phyloP scores from a whole-genome alignment of 2,329 filamentous ascomycete species.

The Scolecobasidium constrictum region DNA sequence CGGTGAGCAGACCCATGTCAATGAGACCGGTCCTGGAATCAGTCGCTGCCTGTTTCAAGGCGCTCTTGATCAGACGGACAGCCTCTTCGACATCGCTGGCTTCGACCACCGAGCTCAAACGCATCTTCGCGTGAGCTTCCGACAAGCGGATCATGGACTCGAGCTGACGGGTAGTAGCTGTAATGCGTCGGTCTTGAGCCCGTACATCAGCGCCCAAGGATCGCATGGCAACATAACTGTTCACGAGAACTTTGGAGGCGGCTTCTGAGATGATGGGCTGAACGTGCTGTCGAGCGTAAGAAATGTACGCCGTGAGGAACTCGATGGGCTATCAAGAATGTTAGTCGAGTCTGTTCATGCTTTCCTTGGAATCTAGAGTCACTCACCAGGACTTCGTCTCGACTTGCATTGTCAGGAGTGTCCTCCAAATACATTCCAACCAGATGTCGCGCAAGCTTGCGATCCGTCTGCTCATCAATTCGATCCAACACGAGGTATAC shows the following conservation, averaged over 20 bases:
- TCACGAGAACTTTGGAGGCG: constrained; percentile 73
- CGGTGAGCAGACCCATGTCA: constrained; percentile 90
- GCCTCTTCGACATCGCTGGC: constrained; percentile 79
- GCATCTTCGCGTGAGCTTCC: constrained; percentile 98
- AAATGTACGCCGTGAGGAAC: constrained; percentile 94
- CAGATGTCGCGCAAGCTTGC: constrained; percentile 80
- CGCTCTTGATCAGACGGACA: constrained; percentile 82
- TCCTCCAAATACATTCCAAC: constrained; percentile 97
- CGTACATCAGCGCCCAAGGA: constrained; percentile 65
- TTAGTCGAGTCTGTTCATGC: constrained; percentile 11
- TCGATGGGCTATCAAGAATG: constrained; percentile 61
- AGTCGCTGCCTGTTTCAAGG: constrained; percentile 94
- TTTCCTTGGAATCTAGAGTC: neutral
- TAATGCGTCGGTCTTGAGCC: constrained; percentile 87
- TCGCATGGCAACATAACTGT: constrained; percentile 89
- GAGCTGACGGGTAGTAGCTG: constrained; percentile 88
- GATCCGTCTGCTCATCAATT: constrained; percentile 81
- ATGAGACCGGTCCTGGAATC: constrained; percentile 84
- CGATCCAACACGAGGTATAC: constrained; percentile 95
- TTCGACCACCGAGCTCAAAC: constrained; percentile 65
- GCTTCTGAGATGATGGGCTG: constrained; percentile 72
- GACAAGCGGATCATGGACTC: constrained; percentile 97
- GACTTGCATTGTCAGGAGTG: constrained; percentile 71
- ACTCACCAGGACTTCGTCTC: constrained; percentile 70
- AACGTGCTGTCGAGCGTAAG: constrained; percentile 78